Evolutionary conservation across 2,329 filamentous ascomycete genomes (phyloP), one percentile per base, ranked within the genome.

Genomic region (Alternaria sp.): DNA sequence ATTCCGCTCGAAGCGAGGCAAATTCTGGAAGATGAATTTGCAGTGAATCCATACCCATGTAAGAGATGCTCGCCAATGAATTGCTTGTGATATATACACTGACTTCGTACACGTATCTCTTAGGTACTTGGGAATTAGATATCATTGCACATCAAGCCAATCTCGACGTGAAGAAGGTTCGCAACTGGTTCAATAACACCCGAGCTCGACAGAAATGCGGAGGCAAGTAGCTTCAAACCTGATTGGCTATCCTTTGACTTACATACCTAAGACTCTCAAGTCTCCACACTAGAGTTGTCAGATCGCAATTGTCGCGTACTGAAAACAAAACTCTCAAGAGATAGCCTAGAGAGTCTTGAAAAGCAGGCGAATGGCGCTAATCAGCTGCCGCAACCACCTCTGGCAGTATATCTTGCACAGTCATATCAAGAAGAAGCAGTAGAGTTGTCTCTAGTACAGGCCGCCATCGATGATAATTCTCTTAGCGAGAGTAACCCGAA

Each of bases 141-240:
- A 75, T 77, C 45, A 77, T 78, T 28, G 75, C 74, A 20, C 74
- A 77, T 36, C 74, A 77, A 60, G 72, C 74, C 32, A 75, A 74
- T 27, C 67, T 78, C n/a, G 74, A 77, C 16, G 72, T 73, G 9
- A 78, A 78, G 59, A 69, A 71, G 22, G 75, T 78, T 34, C 67
- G 73, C 25, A 77, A 73, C 27, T 78, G 74, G 75, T 78, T 74
- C 63, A 78, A 78, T 53, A 78, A 78, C 40, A 73, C 74, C 4
- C 63, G 75, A 36, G 72, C 74, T 9, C 68, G 75, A 34, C 75
- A 76, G 59, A 75, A 73, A 59, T 63, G 57, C n/a, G 62, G 64
- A 57, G 69, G 74, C 75, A 44, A 54, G 63, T 65, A 22, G 14
- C 16, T n/a, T 12, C 18, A 4, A 12, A 12, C 4, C 25, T 9